Conservation (phyloP, 2,329 filamentous ascomycete species). For the Colletotrichum liaoningense region DNA sequence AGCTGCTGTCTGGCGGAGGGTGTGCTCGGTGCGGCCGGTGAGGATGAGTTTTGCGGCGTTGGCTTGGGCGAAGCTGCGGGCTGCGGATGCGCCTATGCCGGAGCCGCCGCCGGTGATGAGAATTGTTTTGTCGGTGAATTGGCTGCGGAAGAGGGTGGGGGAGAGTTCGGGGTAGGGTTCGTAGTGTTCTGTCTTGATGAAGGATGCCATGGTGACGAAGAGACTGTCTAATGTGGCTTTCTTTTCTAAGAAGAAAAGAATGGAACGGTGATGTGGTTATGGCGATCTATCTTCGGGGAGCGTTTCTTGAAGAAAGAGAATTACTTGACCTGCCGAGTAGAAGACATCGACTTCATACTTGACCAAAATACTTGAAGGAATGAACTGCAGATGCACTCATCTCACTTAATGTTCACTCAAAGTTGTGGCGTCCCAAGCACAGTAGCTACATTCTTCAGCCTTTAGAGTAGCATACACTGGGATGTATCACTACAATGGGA, state of each 20-base stretch:
- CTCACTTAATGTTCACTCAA: not conserved
- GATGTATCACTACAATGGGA: not conserved
- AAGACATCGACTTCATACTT: not conserved
- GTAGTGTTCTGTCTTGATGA: not conserved
- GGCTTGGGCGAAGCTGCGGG: slow-evolving; percentile 63
- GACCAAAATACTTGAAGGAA: not conserved
- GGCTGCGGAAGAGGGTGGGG: too few species aligned
- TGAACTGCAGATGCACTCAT: not conserved
- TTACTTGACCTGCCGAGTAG: too few species aligned
- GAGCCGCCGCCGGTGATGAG: not conserved
- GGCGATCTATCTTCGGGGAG: too few species aligned
- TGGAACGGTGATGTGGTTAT: too few species aligned
- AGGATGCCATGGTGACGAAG: not conserved
- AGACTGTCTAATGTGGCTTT: not conserved
- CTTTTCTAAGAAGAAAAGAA: too few species aligned
- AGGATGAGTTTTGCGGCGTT: slow-evolving; percentile 51
- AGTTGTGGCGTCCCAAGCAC: not conserved
- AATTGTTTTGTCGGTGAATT: not conserved
- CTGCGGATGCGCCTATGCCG: slow-evolving; percentile 67
- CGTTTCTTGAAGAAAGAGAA: too few species aligned
- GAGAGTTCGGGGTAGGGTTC: not conserved
- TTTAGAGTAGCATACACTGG: not conserved
- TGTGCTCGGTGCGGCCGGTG: slow-evolving; percentile 49
- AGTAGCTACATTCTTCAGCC: not conserved
- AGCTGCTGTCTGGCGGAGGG: not conserved